Evolutionary conservation across 2,329 filamentous ascomycete genomes (phyloP), one percentile per base, ranked within the genome.

Genomic region (Apiospora sp.): DNA sequence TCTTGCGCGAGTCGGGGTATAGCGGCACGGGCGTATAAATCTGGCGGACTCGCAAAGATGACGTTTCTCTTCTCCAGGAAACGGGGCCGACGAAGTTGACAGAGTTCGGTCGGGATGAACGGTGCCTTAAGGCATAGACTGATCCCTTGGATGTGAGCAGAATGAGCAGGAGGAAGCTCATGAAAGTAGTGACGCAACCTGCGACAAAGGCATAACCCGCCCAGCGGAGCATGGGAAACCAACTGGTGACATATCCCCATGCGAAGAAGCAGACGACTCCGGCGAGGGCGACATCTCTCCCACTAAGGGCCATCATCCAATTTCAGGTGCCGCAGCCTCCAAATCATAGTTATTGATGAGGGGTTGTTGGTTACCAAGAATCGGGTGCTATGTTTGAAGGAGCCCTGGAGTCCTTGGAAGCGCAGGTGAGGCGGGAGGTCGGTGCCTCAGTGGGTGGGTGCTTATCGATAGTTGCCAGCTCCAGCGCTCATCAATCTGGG

Each of bases 191-290:
- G 75, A 92, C 77, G 75, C 88, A 85, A 76, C 96, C 96, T 76
- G 89, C 84, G 76, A 93, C 85, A 81, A 98, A 94, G 77, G 95
- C 94, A 83, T 97, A 93, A 78, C 93, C 94, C 58, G 94, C 87
- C 88, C 93, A 97, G 82, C 94, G 94, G 76, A 98, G 86, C 73
- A 91, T 85, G 43, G 96, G 95, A 78, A 95, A 87, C 92, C 93
- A 97, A 85, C 93, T 92, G 77, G 94, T 92, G 73, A 92, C 89
- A 82, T 95, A 92, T 75, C 94, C 93, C 96, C 96, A 98, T 81
- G 94, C 92, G 81, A 98, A 86, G 83, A 98, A 94, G 82, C 87
- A 89, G 82, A 88, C 91, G 81, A 92, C 82, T 82, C 88, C 89
- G 82, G 91, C 91, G 83, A 93, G 82, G 81, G 90, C 87, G 82